Evolutionary conservation across 306 rosid genomes (phyloP), one percentile per base, ranked within the genome.

Genomic region (Malus sylvestris): DNA sequence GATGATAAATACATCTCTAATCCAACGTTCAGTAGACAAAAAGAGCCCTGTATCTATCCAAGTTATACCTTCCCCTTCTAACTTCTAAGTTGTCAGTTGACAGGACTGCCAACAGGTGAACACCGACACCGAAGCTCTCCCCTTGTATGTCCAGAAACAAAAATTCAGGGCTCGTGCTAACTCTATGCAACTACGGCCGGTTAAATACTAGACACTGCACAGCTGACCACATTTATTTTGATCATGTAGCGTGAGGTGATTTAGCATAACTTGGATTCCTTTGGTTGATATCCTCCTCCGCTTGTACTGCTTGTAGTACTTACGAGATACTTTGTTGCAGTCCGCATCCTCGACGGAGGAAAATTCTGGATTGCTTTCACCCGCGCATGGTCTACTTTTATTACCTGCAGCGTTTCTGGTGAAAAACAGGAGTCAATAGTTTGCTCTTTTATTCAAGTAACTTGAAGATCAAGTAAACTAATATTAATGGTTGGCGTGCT

Each of bases 231-330:
- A 6, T 60, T 71, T 19, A 20, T 32, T 59, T 40, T n/a, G 49
- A 10, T 25, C 23, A 33, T 33, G 49, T 8, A 22, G 55, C n/a
- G 40, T 68, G 68, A 16, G 29, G 25, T 27, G 11, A 3, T 29
- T 46, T 68, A 51, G 13, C 68, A 23, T 35, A 58, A 65, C 22
- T 57, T 44, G 51, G 46, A 58, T 4, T 74, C 44, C 16, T 38
- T 32, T 25, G 32, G 18, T 5, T 57, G 79, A 27, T 73, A 70
- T 83, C 85, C 78, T 88, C 73, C 87, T 91, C 59, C 89, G 75
- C 33, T 27, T 75, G 82, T 80, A 89, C 63, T 40, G 82, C 83
- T 81, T 84, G n/a, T 25, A 64, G 44, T 19, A 64, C 25, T 19
- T 35, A 66, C 29, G 30, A 52, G 40, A 45, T 59, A 16, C 80